These are phyloP conservation scores for Rosa persica DNA, from an alignment of 306 rosid species.

Conservation along the genomic window DNA sequence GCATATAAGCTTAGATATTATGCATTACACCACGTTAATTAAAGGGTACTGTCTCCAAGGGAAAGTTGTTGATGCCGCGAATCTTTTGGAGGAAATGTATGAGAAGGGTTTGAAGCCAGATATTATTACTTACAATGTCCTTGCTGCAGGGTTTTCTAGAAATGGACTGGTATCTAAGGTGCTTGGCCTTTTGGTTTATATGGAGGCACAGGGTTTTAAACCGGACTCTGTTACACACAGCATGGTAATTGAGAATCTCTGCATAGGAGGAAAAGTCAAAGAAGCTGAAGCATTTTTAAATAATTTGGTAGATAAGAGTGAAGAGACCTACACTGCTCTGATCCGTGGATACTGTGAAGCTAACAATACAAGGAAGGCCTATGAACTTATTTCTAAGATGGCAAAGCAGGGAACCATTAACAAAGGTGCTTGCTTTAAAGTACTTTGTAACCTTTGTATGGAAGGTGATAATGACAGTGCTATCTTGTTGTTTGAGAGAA, in stretches of 20 bases:
- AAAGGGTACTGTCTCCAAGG: slow-evolving; percentile 58
- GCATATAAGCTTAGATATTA: slow-evolving; percentile 49
- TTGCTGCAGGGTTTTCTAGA: slow-evolving; percentile 62
- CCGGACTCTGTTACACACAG: slow-evolving; percentile 54
- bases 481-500: slow-evolving; percentile 35
- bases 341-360: slow-evolving; percentile 69
- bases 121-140: slow-evolving; percentile 60
- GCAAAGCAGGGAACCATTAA: slow-evolving; percentile 43
- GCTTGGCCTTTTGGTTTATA: slow-evolving; percentile 42
- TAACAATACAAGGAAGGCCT: slow-evolving; percentile 41
- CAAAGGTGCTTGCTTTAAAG: slow-evolving; percentile 42
- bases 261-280: slow-evolving; percentile 53
- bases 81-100: slow-evolving; percentile 52
- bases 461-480: slow-evolving; percentile 41
- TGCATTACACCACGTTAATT: slow-evolving; percentile 78
- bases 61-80: slow-evolving; percentile 36
- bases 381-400: slow-evolving; percentile 44
- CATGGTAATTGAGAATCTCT: slow-evolving; percentile 68
- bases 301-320: slow-evolving; percentile 49
- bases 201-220: slow-evolving; percentile 56
- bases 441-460: slow-evolving; percentile 54
- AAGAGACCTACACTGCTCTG: slow-evolving; percentile 63
- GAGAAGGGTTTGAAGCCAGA: slow-evolving; percentile 67
- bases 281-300: slow-evolving; percentile 58
- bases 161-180: slow-evolving; percentile 43